These are phyloP conservation scores for Beauveria varroae DNA, from an alignment of 2,329 filamentous ascomycete genomes.

Conservation along the genomic window DNA sequence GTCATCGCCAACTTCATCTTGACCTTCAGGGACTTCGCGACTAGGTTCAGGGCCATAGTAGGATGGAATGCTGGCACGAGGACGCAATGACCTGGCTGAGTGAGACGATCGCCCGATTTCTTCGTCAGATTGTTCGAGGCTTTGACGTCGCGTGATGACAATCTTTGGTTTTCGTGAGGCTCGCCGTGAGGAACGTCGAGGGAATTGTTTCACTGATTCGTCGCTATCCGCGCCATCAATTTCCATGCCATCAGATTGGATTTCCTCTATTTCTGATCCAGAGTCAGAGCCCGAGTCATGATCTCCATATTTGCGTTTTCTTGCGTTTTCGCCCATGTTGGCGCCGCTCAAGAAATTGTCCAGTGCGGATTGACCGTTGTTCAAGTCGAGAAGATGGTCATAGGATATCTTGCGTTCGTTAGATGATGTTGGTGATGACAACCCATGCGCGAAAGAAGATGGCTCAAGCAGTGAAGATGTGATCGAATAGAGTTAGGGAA, in stretches of 20 bases:
- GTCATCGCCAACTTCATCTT: conserved; percentile 19
- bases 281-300: conserved; percentile 23
- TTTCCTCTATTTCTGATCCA: conserved; percentile 13
- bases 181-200: conserved; percentile 2
- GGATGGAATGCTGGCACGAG: conserved; percentile 16
- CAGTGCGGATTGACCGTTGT: conserved; percentile 27
- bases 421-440: not conserved
- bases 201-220: conserved; percentile 7
- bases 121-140: not conserved
- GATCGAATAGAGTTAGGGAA: not conserved
- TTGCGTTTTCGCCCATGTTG: conserved; percentile 14
- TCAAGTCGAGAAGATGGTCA: conserved; percentile 22
- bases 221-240: conserved; percentile 21
- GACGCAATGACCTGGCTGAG: conserved; percentile 16
- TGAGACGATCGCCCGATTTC: not conserved
- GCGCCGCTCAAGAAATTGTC: conserved; percentile 14
- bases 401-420: conserved; percentile 22
- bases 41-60: conserved; percentile 1
- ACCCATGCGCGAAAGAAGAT: not conserved
- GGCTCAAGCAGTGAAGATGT: not conserved
- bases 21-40: not conserved
- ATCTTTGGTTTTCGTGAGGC: conserved; percentile 11
- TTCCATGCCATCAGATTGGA: conserved; percentile 20
- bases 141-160: not conserved
- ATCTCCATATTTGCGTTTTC: conserved; percentile 26